Percentiles rank a stretch among this genome's conserved stretches.
Evolutionary conservation across 345 rosid species (phyloP).

Genomic region (Euphorbia peplus): DNA sequence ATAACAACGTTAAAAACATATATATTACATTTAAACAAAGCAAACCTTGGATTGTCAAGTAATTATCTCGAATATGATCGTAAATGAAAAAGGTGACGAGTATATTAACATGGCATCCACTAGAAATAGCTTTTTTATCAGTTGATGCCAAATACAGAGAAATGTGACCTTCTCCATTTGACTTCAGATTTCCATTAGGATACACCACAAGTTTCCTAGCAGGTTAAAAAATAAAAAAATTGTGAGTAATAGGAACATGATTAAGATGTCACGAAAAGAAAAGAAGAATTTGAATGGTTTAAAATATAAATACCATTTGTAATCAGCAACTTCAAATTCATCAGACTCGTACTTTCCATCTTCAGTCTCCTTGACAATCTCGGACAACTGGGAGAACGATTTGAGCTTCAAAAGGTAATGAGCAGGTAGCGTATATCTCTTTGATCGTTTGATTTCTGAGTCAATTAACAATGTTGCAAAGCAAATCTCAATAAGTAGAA

Average conservation of each 20-base stretch:
- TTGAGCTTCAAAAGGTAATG: conserved; percentile 3
- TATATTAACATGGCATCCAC: not conserved
- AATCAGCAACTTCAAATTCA: not conserved
- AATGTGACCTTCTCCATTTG: not conserved
- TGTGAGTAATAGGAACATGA: too few relatives aligned
- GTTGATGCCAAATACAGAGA: not conserved
- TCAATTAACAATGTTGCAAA: too few relatives aligned
- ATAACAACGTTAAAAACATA: too few relatives aligned
- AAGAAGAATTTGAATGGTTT: not conserved
- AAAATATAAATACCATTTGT: not conserved
- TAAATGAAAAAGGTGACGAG: not conserved
- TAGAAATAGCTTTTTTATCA: not conserved
- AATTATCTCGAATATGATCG: not conserved
- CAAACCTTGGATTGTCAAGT: not conserved
- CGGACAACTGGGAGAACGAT: not conserved
- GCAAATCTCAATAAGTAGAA: too few relatives aligned
- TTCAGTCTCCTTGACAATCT: not conserved
- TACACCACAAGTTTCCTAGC: conserved; percentile 3
- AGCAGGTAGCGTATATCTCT: not conserved
- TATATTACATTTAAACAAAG: too few relatives aligned
- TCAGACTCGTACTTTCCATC: not conserved
- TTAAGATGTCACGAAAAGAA: too few relatives aligned
- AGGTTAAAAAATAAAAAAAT: too few relatives aligned
- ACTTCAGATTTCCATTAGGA: not conserved
- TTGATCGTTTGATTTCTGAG: not conserved